phyloP scores from a whole-genome alignment of 2,329 filamentous ascomycete genomes.

The Pseudocercospora eumusae region DNA sequence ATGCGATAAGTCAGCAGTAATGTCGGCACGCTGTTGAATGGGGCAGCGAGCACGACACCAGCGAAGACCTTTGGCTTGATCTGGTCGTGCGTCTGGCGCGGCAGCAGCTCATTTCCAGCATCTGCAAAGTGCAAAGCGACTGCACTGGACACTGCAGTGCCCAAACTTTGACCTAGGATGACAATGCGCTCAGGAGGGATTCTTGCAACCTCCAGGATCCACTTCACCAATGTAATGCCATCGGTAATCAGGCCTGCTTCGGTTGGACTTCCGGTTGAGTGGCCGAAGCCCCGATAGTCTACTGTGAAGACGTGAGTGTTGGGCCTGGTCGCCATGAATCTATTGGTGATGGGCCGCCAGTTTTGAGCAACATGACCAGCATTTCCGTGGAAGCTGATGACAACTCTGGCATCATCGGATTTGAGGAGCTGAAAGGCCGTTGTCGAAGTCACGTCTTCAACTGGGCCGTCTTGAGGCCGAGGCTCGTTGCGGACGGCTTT shows the following conservation, averaged over 20 bases:
- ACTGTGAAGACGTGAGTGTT: constrained; percentile 80
- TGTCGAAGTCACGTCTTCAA: constrained; percentile 51
- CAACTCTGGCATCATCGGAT: constrained; percentile 54
- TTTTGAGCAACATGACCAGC: constrained; percentile 82
- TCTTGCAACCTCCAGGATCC: constrained; percentile 64
- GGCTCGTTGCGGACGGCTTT: constrained; percentile 53
- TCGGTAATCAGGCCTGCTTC: constrained; percentile 82
- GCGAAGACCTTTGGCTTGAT: constrained; percentile 64
- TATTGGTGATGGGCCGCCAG: constrained; percentile 74
- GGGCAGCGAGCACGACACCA: constrained; percentile 74
- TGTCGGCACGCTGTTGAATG: constrained; percentile 70
- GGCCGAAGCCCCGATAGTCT: constrained; percentile 87
- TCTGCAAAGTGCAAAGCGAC: constrained; percentile 68
- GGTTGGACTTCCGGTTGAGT: constrained; percentile 75
- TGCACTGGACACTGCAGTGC: constrained; percentile 78
- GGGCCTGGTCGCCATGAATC: constrained; percentile 71
- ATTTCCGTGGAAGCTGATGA: constrained; percentile 65
- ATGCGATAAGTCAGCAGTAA: constrained; percentile 78
- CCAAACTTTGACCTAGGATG: constrained; percentile 82
- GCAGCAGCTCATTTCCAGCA: constrained; percentile 29
- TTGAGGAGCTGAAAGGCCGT: constrained; percentile 54
- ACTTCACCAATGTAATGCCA: constrained; percentile 71
- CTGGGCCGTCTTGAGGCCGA: constrained; percentile 50
- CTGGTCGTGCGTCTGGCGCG: constrained; percentile 11
- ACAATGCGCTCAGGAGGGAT: constrained; percentile 73